phyloP scores from a whole-genome alignment of 2,329 filamentous ascomycete species.

The Fusarium duplospermum region DNA sequence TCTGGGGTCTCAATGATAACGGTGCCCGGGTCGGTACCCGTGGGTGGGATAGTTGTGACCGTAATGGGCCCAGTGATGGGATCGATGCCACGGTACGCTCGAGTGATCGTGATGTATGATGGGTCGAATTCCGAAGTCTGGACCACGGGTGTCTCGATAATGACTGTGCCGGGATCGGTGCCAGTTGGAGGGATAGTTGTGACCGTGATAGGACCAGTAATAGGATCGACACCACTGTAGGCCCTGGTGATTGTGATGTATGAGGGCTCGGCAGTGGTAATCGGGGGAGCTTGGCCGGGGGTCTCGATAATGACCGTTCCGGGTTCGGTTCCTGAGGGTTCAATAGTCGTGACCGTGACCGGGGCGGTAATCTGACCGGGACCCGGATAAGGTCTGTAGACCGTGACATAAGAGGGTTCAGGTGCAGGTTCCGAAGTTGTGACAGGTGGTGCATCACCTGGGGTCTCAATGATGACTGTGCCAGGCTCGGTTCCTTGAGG shows the following conservation, averaged over 20 bases:
- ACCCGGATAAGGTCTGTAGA: not conserved
- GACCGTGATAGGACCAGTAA: not conserved
- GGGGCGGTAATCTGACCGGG: not conserved
- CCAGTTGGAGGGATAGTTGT: not conserved
- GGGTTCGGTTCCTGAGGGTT: not conserved
- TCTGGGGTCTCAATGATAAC: constrained; percentile 7
- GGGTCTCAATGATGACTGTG: constrained; percentile 10
- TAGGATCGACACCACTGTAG: not conserved
- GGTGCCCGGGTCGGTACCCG: not conserved
- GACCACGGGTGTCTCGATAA: constrained; percentile 2
- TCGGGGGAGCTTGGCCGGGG: not conserved
- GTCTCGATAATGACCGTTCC: constrained; percentile 8
- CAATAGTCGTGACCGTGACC: not conserved
- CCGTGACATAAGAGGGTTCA: not conserved
- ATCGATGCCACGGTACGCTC: not conserved
- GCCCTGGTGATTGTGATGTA: not conserved
- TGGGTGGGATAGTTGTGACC: not conserved
- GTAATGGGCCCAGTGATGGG: not conserved
- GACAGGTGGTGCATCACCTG: not conserved
- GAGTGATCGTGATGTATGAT: not conserved
- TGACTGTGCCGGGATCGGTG: not conserved
- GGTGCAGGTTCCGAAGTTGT: not conserved
- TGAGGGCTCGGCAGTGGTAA: not conserved
- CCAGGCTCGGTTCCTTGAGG: constrained; percentile 1
- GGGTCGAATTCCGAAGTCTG: not conserved